Evolutionary conservation across 305 asterid species (phyloP).

Genomic region (Fraxinus sp.): DNA sequence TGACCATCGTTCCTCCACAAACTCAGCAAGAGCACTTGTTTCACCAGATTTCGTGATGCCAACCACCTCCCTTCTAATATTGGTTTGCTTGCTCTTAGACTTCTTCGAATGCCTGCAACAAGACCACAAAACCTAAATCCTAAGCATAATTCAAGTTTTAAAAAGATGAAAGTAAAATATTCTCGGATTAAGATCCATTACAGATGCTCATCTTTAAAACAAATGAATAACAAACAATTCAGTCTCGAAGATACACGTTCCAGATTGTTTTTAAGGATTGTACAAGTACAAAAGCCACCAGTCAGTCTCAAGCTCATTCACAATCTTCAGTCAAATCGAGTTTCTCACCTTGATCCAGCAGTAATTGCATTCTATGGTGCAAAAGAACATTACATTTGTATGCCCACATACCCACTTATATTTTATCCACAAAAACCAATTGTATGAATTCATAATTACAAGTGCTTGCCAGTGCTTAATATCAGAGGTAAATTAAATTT

Average conservation of each 20-base stretch:
- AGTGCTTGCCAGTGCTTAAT: neutral
- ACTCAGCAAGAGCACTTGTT: conserved; percentile 57
- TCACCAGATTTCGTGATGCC: conserved; percentile 56
- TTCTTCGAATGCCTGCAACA: conserved; percentile 54
- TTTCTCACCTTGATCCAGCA: neutral
- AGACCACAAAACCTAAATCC: conserved; percentile 24
- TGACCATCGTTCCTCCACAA: conserved; percentile 59
- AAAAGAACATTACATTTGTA: neutral
- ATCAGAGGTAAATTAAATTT: neutral
- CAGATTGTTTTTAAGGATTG: neutral
- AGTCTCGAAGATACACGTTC: neutral
- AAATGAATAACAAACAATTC: neutral
- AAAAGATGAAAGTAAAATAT: conserved; percentile 20
- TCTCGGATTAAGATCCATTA: neutral
- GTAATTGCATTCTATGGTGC: neutral
- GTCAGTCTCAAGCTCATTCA: neutral
- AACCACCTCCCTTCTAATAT: conserved; percentile 49
- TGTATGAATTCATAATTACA: neutral
- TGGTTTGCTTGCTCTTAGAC: conserved; percentile 46
- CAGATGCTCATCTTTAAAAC: neutral
- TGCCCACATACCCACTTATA: neutral
- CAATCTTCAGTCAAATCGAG: neutral
- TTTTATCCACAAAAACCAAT: neutral
- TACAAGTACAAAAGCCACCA: neutral
- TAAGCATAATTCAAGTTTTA: conserved; percentile 16